Conservation (phyloP, 2,329 filamentous ascomycete genomes). For the Colletotrichum kahawae region DNA sequence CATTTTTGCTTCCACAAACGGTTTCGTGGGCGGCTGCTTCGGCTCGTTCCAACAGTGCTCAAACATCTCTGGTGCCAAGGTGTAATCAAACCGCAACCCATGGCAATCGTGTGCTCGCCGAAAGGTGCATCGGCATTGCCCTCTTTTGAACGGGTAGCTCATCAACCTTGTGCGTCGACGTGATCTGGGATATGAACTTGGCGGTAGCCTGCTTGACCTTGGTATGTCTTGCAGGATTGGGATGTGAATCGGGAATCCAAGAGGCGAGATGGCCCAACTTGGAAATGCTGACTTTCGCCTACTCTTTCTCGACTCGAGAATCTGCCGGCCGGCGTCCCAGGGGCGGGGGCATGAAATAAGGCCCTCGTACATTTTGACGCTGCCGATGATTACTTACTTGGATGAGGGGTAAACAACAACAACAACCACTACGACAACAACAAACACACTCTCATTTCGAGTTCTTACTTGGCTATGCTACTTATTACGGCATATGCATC, state of each 20-base stretch:
- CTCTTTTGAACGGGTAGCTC: not conserved
- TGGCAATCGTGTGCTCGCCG: not conserved
- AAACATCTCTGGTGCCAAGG: not conserved
- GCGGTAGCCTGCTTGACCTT: not conserved
- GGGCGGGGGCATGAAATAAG: not conserved
- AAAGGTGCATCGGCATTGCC: not conserved
- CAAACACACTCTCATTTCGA: not conserved
- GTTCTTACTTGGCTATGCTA: not conserved
- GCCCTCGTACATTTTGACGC: not conserved
- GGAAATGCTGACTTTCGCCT: not conserved
- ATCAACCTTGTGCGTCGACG: not conserved
- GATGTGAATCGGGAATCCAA: not conserved
- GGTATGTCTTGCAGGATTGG: not conserved
- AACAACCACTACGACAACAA: not conserved
- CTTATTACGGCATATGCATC: not conserved
- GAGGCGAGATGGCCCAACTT: not conserved
- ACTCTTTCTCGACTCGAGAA: not conserved
- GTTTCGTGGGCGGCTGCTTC: not conserved
- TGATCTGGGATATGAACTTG: not conserved
- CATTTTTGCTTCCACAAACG: not conserved
- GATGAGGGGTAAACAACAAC: not conserved
- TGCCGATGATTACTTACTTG: not conserved
- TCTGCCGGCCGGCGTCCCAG: not conserved
- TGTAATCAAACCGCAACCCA: not conserved
- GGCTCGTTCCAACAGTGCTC: not conserved